Base-by-base conservation (phyloP, 129 eudicot genomes). In the Gnaphalium uliginosum region DNA sequence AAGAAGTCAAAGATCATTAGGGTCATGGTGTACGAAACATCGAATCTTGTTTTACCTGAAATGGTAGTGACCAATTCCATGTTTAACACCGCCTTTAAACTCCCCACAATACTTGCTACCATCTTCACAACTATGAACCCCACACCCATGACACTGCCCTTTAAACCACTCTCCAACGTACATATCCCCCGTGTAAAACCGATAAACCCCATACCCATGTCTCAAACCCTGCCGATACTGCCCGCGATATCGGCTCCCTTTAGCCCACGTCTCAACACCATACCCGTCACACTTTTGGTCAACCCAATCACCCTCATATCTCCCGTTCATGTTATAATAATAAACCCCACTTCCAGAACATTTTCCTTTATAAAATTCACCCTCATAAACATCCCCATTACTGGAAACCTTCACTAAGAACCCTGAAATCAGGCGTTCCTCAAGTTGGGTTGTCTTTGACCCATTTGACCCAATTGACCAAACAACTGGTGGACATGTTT, bases 51-150 rank as follows among this genome's bases (percentile, higher is more conserved):
- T 59, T 59, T 59, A 27, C 68, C 68, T 63, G 39, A 63, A 63
- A 63, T 27, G 39, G 39, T 63, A 63, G 39, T 63, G 68, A 26
- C 41, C 39, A 27, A 27, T 15, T 35, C 41, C 68, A 63, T 63
- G 41, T 63, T 63, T 63, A 29, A 63, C 68, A 27, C 68, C 68
- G 11, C 68, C 22, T 63, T 63, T 63, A 27, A 63, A 63, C 39
- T 63, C 68, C n/a, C 68, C 68, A 29, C n/a, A 63, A 27, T 26
- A 63, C 41, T 63, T 63, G 29, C 37, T 63, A 5, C 39, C 43
- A 63, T 63, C 68, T 63, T 63, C 68, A 25, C 66, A 60, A 26
- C 15, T 60, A 25, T 60, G 66, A 60, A 60, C 66, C 24, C 66
- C 35, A 25, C 33, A 23, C 6, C 66, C 66, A 24, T 59, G 66